These are phyloP conservation scores for Teunomyces aglyptinius DNA, from an alignment of 805 yeast species.

Conservation along the genomic window DNA sequence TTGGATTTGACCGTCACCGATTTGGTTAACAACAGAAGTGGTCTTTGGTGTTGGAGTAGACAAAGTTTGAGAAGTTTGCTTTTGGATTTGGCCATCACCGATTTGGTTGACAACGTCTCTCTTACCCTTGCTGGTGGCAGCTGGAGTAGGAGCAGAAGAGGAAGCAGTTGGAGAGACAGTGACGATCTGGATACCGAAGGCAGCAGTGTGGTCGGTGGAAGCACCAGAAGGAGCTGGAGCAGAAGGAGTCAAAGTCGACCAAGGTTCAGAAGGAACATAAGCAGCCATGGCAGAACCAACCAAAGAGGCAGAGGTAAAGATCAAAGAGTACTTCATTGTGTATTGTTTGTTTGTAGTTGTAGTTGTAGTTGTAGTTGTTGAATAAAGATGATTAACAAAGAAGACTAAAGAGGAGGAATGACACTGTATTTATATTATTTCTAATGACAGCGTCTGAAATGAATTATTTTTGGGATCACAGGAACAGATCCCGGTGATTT, in stretches of 20 bases:
- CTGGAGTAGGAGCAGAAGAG: conserved; percentile 23
- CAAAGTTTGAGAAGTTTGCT: conserved; percentile 35
- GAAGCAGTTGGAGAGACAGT: conserved; percentile 43
- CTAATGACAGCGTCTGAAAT: neutral
- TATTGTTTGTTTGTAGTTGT: neutral
- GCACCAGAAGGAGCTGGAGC: conserved; percentile 26
- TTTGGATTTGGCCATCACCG: conserved; percentile 62
- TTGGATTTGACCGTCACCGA: conserved; percentile 49
- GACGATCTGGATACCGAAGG: conserved; percentile 69
- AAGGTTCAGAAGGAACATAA: conserved; percentile 24
- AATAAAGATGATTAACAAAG: neutral
- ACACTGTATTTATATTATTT: conserved; percentile 1
- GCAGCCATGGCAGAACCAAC: conserved; percentile 57
- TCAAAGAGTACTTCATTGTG: conserved; percentile 19
- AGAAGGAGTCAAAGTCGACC: conserved; percentile 33
- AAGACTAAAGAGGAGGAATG: neutral
- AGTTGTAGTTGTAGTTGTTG: conserved; percentile 3
- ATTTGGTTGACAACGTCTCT: conserved; percentile 19
- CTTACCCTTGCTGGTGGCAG: conserved; percentile 21
- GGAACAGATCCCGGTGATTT: neutral
- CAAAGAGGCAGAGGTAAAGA: conserved; percentile 33
- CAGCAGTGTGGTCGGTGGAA: conserved; percentile 50
- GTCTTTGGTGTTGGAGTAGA: conserved; percentile 42
- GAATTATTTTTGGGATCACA: conserved; percentile 2
- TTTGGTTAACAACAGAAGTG: conserved; percentile 42